Percentiles rank a stretch among this genome's conserved stretches.
These are phyloP conservation scores for Aspergillus novofumigatus DNA, from an alignment of 2,329 filamentous ascomycete species.

Conservation along the genomic window DNA sequence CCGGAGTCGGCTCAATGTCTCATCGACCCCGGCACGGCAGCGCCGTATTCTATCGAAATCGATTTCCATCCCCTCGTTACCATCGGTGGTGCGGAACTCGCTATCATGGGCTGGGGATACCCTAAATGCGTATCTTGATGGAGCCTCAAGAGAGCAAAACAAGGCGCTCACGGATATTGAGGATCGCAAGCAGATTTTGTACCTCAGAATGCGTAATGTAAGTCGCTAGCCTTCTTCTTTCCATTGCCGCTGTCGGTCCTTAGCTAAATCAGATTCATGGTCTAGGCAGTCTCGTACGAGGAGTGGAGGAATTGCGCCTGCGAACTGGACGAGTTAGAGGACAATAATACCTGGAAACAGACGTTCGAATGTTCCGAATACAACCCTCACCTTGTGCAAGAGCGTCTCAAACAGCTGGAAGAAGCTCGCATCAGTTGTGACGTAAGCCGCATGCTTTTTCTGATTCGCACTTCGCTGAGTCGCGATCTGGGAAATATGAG, in stretches of 20 bases:
- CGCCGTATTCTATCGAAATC: slow-evolving; percentile 21
- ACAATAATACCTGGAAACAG: slow-evolving; percentile 76
- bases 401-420: slow-evolving; percentile 69
- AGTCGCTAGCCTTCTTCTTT: slow-evolving; percentile 26
- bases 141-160: slow-evolving; percentile 50
- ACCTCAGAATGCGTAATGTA: slow-evolving; percentile 63
- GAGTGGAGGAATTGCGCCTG: slow-evolving; percentile 74
- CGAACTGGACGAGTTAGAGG: slow-evolving; percentile 74
- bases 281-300: slow-evolving; percentile 61
- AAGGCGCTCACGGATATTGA: slow-evolving; percentile 47
- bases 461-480: slow-evolving; percentile 74
- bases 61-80: slow-evolving; percentile 29
- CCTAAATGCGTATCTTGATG: slow-evolving; percentile 46
- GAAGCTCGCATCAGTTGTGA: slow-evolving; percentile 69
- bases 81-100: slow-evolving; percentile 31
- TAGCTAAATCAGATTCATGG: slow-evolving; percentile 2
- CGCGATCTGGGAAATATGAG: slow-evolving; percentile 84
- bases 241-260: neutral
- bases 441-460: slow-evolving; percentile 70
- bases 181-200: slow-evolving; percentile 60
- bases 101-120: slow-evolving; percentile 34
- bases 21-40: slow-evolving; percentile 3
- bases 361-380: slow-evolving; percentile 66
- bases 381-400: slow-evolving; percentile 63
- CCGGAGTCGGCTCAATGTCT: slow-evolving; percentile 3